phyloP scores from a whole-genome alignment of 768 basidiomycete genomes.

The Leccinum arenicola region DNA sequence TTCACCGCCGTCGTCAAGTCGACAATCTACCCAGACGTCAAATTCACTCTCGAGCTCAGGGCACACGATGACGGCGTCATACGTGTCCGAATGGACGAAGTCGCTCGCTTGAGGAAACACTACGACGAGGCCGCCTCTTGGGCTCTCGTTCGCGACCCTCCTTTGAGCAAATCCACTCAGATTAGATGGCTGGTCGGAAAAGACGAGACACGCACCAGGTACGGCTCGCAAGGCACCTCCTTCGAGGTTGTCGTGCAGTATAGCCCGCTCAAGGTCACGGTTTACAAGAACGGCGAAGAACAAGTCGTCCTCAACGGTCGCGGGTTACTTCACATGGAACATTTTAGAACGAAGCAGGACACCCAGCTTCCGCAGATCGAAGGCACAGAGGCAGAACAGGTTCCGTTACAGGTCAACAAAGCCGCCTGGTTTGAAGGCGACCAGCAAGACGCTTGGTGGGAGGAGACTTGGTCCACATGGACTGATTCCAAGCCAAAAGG shows the following conservation, averaged over 20 bases:
- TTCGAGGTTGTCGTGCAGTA: slow-evolving; percentile 69
- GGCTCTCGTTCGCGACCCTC: slow-evolving; percentile 78
- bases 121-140: slow-evolving; percentile 93
- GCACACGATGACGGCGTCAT: slow-evolving; percentile 88
- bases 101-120: slow-evolving; percentile 71
- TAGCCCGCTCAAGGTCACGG: slow-evolving; percentile 70
- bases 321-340: slow-evolving; percentile 96
- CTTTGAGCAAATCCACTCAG: slow-evolving; percentile 42
- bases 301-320: slow-evolving; percentile 88
- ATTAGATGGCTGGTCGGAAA: slow-evolving; percentile 67
- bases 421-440: slow-evolving; percentile 89
- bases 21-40: slow-evolving; percentile 77
- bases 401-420: slow-evolving; percentile 50
- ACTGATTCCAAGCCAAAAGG: slow-evolving; percentile 96
- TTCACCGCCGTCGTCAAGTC: slow-evolving; percentile 80
- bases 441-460: slow-evolving; percentile 81
- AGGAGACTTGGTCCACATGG: slow-evolving; percentile 84
- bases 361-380: slow-evolving; percentile 40
- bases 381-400: slow-evolving; percentile 47
- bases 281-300: slow-evolving; percentile 71
- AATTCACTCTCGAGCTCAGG: slow-evolving; percentile 78
- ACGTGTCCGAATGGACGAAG: slow-evolving; percentile 90
- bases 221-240: slow-evolving; percentile 59
- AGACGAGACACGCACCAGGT: slow-evolving; percentile 59
- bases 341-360: slow-evolving; percentile 71